Percentiles rank a stretch among this genome's conserved stretches.
phyloP scores from a whole-genome alignment of 371 early-diverging fungal species.

The Vairimorpha necatrix region DNA sequence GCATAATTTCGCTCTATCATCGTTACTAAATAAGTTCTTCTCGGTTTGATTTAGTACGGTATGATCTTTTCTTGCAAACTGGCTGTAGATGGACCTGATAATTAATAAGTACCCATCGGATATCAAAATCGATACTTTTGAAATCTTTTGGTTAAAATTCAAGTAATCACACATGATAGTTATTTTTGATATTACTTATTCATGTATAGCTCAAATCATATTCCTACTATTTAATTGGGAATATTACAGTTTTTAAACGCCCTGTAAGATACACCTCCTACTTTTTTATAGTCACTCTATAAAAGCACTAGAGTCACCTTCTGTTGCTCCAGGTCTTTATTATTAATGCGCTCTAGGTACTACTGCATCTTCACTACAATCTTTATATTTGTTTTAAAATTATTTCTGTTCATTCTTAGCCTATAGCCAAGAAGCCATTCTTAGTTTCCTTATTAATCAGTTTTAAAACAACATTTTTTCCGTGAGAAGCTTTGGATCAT shows the following conservation, averaged over 20 bases:
- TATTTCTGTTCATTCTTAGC: not conserved
- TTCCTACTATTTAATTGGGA: constrained; percentile 7
- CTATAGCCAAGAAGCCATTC: not conserved
- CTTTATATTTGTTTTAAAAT: not conserved
- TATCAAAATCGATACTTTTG: not conserved
- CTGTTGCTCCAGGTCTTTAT: constrained; percentile 6
- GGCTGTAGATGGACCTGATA: constrained; percentile 8
- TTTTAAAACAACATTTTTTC: no score
- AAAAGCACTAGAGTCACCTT: not conserved
- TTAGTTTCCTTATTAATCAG: no score
- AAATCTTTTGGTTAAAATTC: not conserved
- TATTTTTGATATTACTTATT: not conserved
- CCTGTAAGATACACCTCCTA: not conserved
- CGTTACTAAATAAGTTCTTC: not conserved
- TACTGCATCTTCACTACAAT: not conserved
- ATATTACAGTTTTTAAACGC: not conserved
- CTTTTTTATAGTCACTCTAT: not conserved
- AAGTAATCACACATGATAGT: no score
- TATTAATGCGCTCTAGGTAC: not conserved
- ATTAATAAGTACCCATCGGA: not conserved
- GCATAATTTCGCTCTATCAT: not conserved
- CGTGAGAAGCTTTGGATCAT: no score
- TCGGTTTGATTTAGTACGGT: not conserved
- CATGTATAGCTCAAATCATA: not conserved
- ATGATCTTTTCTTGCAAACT: not conserved